These are phyloP conservation scores for Chaetoceros muelleri DNA, from an alignment of 108 stramenopile species.

Conservation along the genomic window DNA sequence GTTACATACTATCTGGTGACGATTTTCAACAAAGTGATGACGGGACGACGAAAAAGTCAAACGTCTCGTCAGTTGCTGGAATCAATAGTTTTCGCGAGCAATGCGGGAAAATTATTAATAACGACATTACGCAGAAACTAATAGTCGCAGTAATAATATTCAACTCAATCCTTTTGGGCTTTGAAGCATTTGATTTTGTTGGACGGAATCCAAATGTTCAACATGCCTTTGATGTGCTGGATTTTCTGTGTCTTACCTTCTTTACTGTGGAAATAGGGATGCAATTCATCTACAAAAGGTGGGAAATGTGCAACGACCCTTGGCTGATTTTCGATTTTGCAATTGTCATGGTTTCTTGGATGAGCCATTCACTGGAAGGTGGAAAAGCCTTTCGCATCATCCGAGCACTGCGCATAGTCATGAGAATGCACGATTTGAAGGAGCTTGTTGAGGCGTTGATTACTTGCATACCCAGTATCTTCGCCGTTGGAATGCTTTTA, in stretches of 20 bases:
- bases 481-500: constrained; percentile 18
- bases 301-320: constrained; percentile 37
- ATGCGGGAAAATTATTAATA: constrained; percentile 44
- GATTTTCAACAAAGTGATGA: too few species aligned
- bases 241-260: constrained; percentile 13
- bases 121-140: constrained; percentile 30
- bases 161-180: constrained; percentile 23
- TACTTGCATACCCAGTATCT: constrained; percentile 17
- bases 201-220: constrained; percentile 9
- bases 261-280: constrained; percentile 27
- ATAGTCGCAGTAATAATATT: constrained; percentile 20
- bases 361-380: constrained; percentile 5
- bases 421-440: constrained; percentile 15
- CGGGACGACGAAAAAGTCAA: too few species aligned
- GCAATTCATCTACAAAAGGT: constrained; percentile 28
- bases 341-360: constrained; percentile 25
- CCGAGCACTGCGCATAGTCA: constrained; percentile 28
- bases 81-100: too few species aligned
- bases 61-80: too few species aligned
- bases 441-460: constrained; percentile 21
- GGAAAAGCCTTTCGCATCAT: constrained; percentile 28
- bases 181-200: constrained; percentile 25
- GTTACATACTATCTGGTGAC: too few species aligned
- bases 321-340: constrained; percentile 36
- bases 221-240: constrained; percentile 11